phyloP scores from a whole-genome alignment of 2,329 filamentous ascomycete genomes.

The Aspergillus quadrilineatus region DNA sequence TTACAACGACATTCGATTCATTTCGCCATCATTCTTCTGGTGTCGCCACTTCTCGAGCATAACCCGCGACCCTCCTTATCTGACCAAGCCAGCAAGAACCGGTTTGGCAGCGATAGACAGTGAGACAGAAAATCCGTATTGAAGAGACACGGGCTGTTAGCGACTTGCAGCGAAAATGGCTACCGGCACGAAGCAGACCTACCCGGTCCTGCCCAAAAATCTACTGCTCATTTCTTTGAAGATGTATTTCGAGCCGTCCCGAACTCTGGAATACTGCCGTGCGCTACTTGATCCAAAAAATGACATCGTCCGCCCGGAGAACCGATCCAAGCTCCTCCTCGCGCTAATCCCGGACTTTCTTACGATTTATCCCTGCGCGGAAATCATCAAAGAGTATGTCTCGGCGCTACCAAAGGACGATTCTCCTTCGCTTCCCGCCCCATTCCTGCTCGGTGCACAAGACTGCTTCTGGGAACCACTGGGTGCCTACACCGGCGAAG shows the following conservation, averaged over 20 bases:
- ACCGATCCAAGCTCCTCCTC: conserved; percentile 60
- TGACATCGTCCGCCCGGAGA: conserved; percentile 42
- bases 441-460: conserved; percentile 70
- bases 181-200: conserved; percentile 17
- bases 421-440: conserved; percentile 37
- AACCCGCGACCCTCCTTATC: not conserved
- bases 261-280: conserved; percentile 59
- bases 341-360: conserved; percentile 79
- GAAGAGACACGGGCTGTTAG: not conserved
- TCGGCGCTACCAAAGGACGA: conserved; percentile 20
- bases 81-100: not conserved
- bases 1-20: not conserved
- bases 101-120: not conserved
- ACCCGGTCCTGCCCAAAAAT: conserved; percentile 36
- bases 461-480: conserved; percentile 68
- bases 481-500: conserved; percentile 76
- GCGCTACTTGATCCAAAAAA: conserved; percentile 51
- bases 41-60: conserved; percentile 1
- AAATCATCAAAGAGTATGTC: conserved; percentile 38
- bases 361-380: conserved; percentile 54
- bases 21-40: conserved; percentile 1
- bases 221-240: conserved; percentile 42
- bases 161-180: conserved; percentile 2
- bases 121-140: not conserved
- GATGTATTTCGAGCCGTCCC: conserved; percentile 39